phyloP scores from a whole-genome alignment of 1,284 basidiomycete species.

The Rhodotorula sp. region DNA sequence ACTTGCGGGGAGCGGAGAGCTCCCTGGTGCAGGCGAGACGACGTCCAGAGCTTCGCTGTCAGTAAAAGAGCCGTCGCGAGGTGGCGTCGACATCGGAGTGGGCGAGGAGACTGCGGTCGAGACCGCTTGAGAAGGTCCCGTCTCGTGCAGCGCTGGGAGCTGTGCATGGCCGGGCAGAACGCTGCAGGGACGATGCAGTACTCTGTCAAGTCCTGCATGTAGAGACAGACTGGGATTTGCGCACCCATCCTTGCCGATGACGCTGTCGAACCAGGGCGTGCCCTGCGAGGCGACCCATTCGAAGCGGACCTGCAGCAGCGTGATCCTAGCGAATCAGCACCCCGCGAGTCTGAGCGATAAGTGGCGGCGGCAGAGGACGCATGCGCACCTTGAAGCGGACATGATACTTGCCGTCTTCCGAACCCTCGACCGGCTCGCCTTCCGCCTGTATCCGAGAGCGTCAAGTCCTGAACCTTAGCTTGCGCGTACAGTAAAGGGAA shows the following conservation, averaged over 20 bases:
- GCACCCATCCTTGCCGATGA: constrained; percentile 15
- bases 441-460: constrained; percentile 21
- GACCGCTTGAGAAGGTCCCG: too few species aligned
- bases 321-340: background rate
- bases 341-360: background rate
- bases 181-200: background rate
- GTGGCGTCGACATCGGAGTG: too few species aligned
- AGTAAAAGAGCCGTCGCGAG: too few species aligned
- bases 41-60: too few species aligned
- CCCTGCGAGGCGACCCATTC: constrained; percentile 38
- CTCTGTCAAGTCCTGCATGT: background rate
- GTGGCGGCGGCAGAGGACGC: too few species aligned
- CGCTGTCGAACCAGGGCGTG: constrained; percentile 31
- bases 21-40: too few species aligned
- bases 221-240: background rate
- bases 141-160: too few species aligned
- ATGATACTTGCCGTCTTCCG: background rate
- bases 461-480: background rate
- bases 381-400: constrained; percentile 27
- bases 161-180: background rate
- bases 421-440: constrained; percentile 23
- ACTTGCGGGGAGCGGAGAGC: too few species aligned
- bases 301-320: constrained; percentile 28
- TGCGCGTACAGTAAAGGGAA: background rate
- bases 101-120: too few species aligned